phyloP scores from a whole-genome alignment of 1,284 basidiomycete genomes.

The Acaromyces ingoldii region DNA sequence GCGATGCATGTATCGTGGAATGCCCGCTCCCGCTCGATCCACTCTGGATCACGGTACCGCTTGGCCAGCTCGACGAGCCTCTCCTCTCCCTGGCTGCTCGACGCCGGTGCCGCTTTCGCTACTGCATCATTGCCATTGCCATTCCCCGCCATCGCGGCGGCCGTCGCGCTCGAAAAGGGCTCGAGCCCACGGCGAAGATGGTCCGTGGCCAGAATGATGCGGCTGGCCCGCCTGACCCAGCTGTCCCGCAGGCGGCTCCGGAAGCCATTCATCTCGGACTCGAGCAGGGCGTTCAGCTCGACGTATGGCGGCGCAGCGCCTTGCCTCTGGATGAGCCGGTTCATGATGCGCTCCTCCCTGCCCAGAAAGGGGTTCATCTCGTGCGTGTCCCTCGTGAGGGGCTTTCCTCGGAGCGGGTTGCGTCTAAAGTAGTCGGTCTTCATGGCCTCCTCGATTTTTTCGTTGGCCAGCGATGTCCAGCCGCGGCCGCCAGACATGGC shows the following conservation, averaged over 20 bases:
- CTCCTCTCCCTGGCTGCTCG: constrained; percentile 8
- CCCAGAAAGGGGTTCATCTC: constrained; percentile 67
- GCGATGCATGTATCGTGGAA: constrained; percentile 29
- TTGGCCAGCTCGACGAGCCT: constrained; percentile 45
- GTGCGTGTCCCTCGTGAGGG: constrained; percentile 61
- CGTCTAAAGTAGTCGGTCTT: constrained; percentile 66
- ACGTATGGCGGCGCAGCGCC: constrained; percentile 87
- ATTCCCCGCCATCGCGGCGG: too few relatives aligned
- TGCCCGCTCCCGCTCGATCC: constrained; percentile 64
- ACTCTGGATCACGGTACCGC: constrained; percentile 64
- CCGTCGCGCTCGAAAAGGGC: neutral
- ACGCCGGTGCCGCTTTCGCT: too few relatives aligned
- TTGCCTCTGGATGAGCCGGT: constrained; percentile 77
- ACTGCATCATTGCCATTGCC: too few relatives aligned
- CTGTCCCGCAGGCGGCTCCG: constrained; percentile 60
- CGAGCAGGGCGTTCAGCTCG: constrained; percentile 68
- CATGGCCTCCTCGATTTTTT: constrained; percentile 60
- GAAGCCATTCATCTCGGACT: constrained; percentile 62
- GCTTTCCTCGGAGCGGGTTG: constrained; percentile 71
- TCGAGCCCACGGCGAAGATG: constrained; percentile 9
- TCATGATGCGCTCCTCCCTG: constrained; percentile 65
- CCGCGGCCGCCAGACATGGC: constrained; percentile 11
- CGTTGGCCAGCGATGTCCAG: constrained; percentile 40
- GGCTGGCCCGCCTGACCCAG: constrained; percentile 65
- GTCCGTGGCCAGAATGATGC: constrained; percentile 55